Conservation (phyloP, 257 asterid species). For the Rhazya stricta region DNA sequence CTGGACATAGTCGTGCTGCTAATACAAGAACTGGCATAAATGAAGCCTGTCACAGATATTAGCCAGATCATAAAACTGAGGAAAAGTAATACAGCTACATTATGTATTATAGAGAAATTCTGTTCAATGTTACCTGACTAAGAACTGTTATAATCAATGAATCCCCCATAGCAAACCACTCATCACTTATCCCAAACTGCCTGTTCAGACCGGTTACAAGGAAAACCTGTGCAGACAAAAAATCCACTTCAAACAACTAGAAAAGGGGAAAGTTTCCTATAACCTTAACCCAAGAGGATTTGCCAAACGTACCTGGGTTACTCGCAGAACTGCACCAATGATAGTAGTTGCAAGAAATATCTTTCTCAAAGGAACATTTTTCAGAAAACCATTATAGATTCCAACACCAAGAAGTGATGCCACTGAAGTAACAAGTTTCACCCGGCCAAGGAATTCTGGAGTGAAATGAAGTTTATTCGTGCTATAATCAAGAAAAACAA, state of each 20-base stretch:
- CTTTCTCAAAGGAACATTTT: constrained; percentile 69
- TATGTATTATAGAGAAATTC: neutral
- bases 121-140: constrained; percentile 75
- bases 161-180: constrained; percentile 98
- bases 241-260: constrained; percentile 15
- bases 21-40: constrained; percentile 98
- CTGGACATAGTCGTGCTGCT: constrained; percentile 92
- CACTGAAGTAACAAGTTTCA: constrained; percentile 84
- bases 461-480: constrained; percentile 88
- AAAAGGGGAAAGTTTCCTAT: neutral
- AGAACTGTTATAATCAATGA: constrained; percentile 90
- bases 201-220: constrained; percentile 87
- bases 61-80: constrained; percentile 8
- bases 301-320: constrained; percentile 64
- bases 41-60: constrained; percentile 53
- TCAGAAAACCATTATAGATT: constrained; percentile 76
- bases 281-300: neutral
- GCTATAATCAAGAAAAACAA: constrained; percentile 36
- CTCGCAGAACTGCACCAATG: constrained; percentile 73
- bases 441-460: constrained; percentile 97
- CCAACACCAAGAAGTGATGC: constrained; percentile 95
- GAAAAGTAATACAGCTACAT: constrained; percentile 2
- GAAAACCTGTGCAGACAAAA: constrained; percentile 49
- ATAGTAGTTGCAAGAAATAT: constrained; percentile 73
- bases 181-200: constrained; percentile 72